phyloP scores from a whole-genome alignment of 2,329 filamentous ascomycete species.

The Plenodomus biglobosus region DNA sequence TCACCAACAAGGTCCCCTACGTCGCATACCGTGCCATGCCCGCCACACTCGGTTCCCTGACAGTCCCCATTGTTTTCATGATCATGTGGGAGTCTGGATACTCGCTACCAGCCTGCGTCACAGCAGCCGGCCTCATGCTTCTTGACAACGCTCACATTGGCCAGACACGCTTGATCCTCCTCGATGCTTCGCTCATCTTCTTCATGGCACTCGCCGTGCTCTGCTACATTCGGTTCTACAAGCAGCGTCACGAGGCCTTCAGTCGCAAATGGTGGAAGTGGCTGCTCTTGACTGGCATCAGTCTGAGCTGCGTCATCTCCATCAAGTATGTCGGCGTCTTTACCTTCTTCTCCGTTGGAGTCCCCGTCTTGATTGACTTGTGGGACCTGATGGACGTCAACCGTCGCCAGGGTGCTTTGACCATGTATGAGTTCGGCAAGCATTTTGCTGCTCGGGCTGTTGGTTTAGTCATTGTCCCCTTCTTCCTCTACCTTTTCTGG shows the following conservation, averaged over 20 bases:
- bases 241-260: constrained; percentile 85
- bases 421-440: constrained; percentile 76
- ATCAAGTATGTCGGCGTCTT: constrained; percentile 98
- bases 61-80: constrained; percentile 88
- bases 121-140: constrained; percentile 82
- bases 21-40: constrained; percentile 93
- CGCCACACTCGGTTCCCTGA: constrained; percentile 86
- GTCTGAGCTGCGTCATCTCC: constrained; percentile 94
- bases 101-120: constrained; percentile 85
- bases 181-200: constrained; percentile 91
- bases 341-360: constrained; percentile 95
- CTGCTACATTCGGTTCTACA: constrained; percentile 97
- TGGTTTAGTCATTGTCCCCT: constrained; percentile 85
- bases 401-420: constrained; percentile 77
- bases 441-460: constrained; percentile 88
- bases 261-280: constrained; percentile 99
- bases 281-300: constrained; percentile 92
- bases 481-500: constrained; percentile 99
- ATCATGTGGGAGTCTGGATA: constrained; percentile 99
- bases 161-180: constrained; percentile 90
- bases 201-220: constrained; percentile 95
- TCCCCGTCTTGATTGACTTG: constrained; percentile 88
- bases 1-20: constrained; percentile 95
- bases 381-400: constrained; percentile 94
- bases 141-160: constrained; percentile 98